Base-by-base conservation (phyloP, 2,329 filamentous ascomycete genomes). In the Sclerotiophoma versabilis region DNA sequence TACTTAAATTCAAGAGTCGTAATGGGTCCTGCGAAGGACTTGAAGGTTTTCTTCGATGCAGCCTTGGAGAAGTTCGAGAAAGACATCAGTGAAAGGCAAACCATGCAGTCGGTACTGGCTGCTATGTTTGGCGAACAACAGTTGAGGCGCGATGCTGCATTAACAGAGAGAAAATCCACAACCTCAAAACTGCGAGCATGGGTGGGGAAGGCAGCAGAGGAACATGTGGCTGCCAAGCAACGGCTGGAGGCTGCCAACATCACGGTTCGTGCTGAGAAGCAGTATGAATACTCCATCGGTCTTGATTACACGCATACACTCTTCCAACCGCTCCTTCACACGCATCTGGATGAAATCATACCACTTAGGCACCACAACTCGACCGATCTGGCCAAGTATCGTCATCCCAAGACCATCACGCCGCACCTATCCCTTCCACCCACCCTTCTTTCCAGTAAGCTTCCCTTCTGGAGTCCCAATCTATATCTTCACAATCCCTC, bases 81-180 rank as follows among this genome's bases (percentile, higher is more conserved):
- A 44, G 66, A 60, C 49, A 67, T 57, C 29, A 72, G 68, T 37
- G 71, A 71, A 29, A 57, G 57, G 17, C 63, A 59, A 25, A 72
- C 65, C 5, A 76, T 81, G 43, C 76, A 81, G 59, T 72, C 76
- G 22, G 75, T 80, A 3, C 75, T 85, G 42, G 75, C 81, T 1
- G 76, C 79, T 27, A 78, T 86, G 19, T 84, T 81, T 48, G 81
- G 80, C 19, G 78, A 83, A 39, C 83, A 85, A 58, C 81, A 85
- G 63, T 75, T 80, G 33, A 67, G 79, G 26, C 75, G 83, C 27
- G 77, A 83, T 54, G 60, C 57, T 2, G 70, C 77, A 44, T 22
- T 54, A 12, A 43, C n/a, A 67, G 75, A 49, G 64, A 72, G 51
- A 58, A 59, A 54, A 15, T 49, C 43, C 12, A 52, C 49, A n/a